Percentiles rank a stretch among this genome's conserved stretches.
These are phyloP conservation scores for Yamadazyma sp. DNA, from an alignment of 805 yeast species.

Conservation along the genomic window DNA sequence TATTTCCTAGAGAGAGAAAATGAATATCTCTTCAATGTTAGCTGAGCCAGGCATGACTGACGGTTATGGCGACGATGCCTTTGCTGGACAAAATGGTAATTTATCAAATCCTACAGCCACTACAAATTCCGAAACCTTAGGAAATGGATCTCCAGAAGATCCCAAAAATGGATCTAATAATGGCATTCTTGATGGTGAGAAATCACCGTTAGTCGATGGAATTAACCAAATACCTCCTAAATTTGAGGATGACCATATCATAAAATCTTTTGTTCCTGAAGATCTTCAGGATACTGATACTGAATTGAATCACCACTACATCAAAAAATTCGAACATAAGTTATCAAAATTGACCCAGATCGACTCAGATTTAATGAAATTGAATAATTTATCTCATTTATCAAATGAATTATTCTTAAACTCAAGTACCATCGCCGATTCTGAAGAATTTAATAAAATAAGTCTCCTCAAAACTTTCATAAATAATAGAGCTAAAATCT, in stretches of 20 bases:
- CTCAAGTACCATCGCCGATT: background rate
- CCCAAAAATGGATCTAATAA: no score
- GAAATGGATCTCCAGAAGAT: no score
- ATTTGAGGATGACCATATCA: background rate
- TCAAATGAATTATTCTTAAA: background rate
- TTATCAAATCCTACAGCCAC: no score
- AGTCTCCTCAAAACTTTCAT: slow-evolving; percentile 1
- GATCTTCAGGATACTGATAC: background rate
- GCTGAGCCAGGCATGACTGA: no score
- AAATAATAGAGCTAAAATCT: slow-evolving; percentile 3
- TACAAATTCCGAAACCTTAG: no score
- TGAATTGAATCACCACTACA: slow-evolving; percentile 4
- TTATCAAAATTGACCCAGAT: slow-evolving; percentile 11
- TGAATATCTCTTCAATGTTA: slow-evolving; percentile 38
- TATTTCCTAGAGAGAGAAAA: no score
- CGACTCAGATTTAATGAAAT: slow-evolving; percentile 10
- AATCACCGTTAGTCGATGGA: background rate
- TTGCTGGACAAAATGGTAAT: no score
- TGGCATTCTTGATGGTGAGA: background rate
- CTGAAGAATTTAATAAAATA: background rate
- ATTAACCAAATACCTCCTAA: no score
- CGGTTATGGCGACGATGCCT: no score
- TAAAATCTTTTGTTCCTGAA: background rate
- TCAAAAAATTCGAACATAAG: slow-evolving; percentile 12
- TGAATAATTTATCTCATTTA: slow-evolving; percentile 3